Percentiles rank a stretch among this genome's conserved stretches.
These are phyloP conservation scores for Tripterygium wilfordii DNA, from an alignment of 177 flowering plant species.

Conservation along the genomic window DNA sequence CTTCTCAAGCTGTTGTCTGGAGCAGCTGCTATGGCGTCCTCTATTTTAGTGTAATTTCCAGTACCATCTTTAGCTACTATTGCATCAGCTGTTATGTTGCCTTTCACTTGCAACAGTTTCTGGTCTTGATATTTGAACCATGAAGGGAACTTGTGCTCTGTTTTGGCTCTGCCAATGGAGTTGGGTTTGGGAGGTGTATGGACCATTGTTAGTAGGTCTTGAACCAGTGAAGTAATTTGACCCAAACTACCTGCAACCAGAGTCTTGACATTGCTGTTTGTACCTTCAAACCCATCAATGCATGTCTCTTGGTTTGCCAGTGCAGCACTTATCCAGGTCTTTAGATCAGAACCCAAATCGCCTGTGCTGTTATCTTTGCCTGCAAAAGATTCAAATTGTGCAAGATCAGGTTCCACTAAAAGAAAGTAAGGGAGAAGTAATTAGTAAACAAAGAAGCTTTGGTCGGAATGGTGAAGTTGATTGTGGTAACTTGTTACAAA, in stretches of 20 bases:
- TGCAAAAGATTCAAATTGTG: background rate
- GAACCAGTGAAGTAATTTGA: slow-evolving; percentile 30
- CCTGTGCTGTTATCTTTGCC: slow-evolving; percentile 35
- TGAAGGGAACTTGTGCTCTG: slow-evolving; percentile 26
- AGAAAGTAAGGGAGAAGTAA: background rate
- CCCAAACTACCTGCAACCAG: slow-evolving; percentile 29
- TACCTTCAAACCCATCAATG: slow-evolving; percentile 46
- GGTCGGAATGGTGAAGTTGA: too few relatives aligned
- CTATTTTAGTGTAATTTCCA: slow-evolving; percentile 49
- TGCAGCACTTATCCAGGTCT: slow-evolving; percentile 45
- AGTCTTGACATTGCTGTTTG: slow-evolving; percentile 17
- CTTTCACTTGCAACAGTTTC: slow-evolving; percentile 33
- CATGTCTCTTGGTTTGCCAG: slow-evolving; percentile 40
- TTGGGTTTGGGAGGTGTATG: slow-evolving; percentile 1
- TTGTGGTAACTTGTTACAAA: too few relatives aligned
- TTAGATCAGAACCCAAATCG: slow-evolving; percentile 26
- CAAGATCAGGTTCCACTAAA: background rate
- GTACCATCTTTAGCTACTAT: slow-evolving; percentile 72
- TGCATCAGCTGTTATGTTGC: slow-evolving; percentile 29
- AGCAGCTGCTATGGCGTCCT: slow-evolving; percentile 55
- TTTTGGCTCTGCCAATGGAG: slow-evolving; percentile 4
- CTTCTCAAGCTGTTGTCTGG: slow-evolving; percentile 41
- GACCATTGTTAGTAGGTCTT: slow-evolving; percentile 23
- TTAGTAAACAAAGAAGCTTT: slow-evolving; percentile 1
- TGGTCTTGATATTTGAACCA: slow-evolving; percentile 51